Evolutionary conservation across 1,284 basidiomycete genomes (phyloP).

Genomic region (Amylostereum chailletii): DNA sequence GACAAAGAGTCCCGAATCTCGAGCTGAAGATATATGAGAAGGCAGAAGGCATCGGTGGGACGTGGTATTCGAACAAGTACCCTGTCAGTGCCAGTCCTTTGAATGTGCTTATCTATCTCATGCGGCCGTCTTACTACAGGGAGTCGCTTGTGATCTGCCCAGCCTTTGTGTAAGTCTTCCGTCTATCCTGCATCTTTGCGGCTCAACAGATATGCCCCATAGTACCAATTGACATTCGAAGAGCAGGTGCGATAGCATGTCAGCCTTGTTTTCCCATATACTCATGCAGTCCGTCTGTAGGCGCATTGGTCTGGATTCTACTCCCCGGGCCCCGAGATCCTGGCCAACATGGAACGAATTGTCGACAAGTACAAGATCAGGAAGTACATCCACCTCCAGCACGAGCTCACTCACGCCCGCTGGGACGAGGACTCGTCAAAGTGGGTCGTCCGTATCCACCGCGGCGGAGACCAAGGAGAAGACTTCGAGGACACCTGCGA

Average conservation of each 20-base stretch:
- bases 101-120: neutral
- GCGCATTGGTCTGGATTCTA: conserved; percentile 55
- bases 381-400: conserved; percentile 43
- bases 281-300: conserved; percentile 17
- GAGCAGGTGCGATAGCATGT: conserved; percentile 29
- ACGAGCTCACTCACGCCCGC: conserved; percentile 39
- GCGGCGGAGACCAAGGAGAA: conserved; percentile 22
- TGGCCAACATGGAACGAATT: conserved; percentile 38
- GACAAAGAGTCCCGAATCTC: conserved; percentile 44
- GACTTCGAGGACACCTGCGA: conserved; percentile 44
- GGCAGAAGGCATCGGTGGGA: conserved; percentile 48
- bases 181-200: too few relatives aligned
- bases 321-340: conserved; percentile 49
- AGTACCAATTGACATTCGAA: conserved; percentile 56
- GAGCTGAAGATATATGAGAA: conserved; percentile 53
- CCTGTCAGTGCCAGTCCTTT: conserved; percentile 15
- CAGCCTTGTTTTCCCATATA: neutral
- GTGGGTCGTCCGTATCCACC: conserved; percentile 43
- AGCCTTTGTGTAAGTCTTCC: conserved; percentile 34
- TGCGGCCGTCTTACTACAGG: conserved; percentile 22
- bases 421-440: conserved; percentile 43
- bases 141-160: conserved; percentile 46
- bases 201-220: neutral
- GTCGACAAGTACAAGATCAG: conserved; percentile 51
- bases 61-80: conserved; percentile 40